phyloP scores from a whole-genome alignment of 148 eudicot genomes.

The Vaccinium corymbosum region DNA sequence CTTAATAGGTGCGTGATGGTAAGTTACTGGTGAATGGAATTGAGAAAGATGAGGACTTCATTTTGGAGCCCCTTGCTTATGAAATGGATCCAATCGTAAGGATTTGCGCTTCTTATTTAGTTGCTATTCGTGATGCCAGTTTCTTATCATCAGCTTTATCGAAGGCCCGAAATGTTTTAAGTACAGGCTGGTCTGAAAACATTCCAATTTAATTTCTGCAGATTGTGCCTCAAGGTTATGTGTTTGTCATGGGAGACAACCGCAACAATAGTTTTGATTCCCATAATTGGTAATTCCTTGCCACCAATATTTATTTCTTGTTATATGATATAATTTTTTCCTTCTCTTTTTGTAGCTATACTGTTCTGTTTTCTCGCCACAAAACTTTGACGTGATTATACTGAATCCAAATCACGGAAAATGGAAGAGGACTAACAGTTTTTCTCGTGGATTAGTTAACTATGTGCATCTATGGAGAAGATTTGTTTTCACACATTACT shows the following conservation, averaged over 20 bases:
- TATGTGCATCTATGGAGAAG: not conserved
- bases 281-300: constrained; percentile 62
- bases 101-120: not conserved
- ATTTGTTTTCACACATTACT: constrained; percentile 10
- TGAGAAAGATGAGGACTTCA: constrained; percentile 68
- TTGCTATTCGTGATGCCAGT: not conserved
- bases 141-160: not conserved
- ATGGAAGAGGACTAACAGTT: not conserved
- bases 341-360: not conserved
- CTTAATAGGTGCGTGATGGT: constrained; percentile 60
- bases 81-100: constrained; percentile 77
- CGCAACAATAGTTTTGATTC: constrained; percentile 93
- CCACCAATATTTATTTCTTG: not conserved
- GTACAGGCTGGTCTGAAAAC: not conserved
- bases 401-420: not conserved
- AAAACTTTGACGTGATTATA: not conserved
- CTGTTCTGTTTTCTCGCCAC: not conserved
- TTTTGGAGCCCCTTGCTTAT: constrained; percentile 80
- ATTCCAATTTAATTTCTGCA: constrained; percentile 24
- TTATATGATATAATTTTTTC: not conserved
- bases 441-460: not conserved
- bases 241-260: constrained; percentile 93
- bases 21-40: constrained; percentile 62
- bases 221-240: constrained; percentile 87
- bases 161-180: not conserved